Evolutionary conservation across 148 eudicot species (phyloP), one percentile per base, ranked within the genome.

Genomic region (Heliosperma pusillum): DNA sequence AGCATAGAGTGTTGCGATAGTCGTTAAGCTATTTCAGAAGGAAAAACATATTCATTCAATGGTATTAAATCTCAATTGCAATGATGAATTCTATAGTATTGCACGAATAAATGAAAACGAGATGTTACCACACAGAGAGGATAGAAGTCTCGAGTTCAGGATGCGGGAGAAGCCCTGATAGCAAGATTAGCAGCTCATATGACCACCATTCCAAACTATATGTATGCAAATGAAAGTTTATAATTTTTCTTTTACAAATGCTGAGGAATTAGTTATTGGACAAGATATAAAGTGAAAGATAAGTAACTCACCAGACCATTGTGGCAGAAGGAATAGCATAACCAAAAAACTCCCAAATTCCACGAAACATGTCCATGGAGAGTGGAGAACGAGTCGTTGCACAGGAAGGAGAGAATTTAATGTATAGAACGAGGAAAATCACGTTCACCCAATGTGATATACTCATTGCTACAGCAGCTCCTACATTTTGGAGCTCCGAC

Each of bases 161-260:
- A 77, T 88, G 81, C 57, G 98, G 93, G 33, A 93, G 66, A 66
- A 93, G 89, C 47, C 98, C 98, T 10, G 97, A 93, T 17, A 93
- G 77, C 80, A 93, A 85, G 73, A 93, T 74, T n/a, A 93, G 79
- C 53, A 91, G 72, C 88, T 91, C 98, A 80, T 82, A 93, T n/a
- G 98, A 91, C 98, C 98, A 93, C 92, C 93, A 93, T 75, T 88
- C 89, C 47, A 93, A 83, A 62, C 96, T 93, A 68, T 79, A 89
- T 71, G 42, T n/a, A 77, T 8, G 20, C 30, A 26, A 84, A 25
- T 45, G 10, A 60, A 36, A 36, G 42, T 36, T 36, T 36, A 4
- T 50, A 50, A 16, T 50, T 50, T 50, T 13, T 50, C 45, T 3
- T 12, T 50, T 50, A 50, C 55, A 1, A 50, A 50, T 50, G 55